A percentile compares a stretch with the other conserved stretches of the same genome.
These are phyloP conservation scores for Aspergillus baeticus DNA, from an alignment of 495 filamentous ascomycete genomes.

Conservation along the genomic window DNA sequence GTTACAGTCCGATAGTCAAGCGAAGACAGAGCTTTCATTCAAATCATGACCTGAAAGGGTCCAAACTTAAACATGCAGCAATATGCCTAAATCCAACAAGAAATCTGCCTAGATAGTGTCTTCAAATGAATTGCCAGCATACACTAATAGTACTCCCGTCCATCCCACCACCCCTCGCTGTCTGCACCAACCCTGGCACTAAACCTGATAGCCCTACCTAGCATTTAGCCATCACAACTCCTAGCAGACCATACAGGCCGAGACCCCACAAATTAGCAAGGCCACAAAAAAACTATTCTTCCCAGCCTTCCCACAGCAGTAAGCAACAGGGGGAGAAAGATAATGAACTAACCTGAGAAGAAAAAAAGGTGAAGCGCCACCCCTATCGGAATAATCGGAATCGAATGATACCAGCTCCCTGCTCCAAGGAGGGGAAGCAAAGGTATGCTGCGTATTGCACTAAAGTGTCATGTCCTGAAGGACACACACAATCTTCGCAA, in stretches of 20 bases:
- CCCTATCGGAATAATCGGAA: slow-evolving; percentile 97
- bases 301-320: slow-evolving; percentile 18
- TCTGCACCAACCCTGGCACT: neutral
- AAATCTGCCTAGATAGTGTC: too few species aligned
- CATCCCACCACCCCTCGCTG: too few species aligned
- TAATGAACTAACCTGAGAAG: slow-evolving; percentile 59
- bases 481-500: slow-evolving; percentile 87
- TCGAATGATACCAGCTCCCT: slow-evolving; percentile 80
- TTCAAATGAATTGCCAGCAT: too few species aligned
- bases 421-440: slow-evolving; percentile 31
- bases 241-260: slow-evolving; percentile 12
- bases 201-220: too few species aligned
- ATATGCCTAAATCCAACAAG: too few species aligned
- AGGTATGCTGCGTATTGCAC: slow-evolving; percentile 98
- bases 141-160: too few species aligned
- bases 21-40: neutral
- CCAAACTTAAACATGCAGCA: too few species aligned
- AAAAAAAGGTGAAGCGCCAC: slow-evolving; percentile 70
- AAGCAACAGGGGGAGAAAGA: slow-evolving; percentile 3
- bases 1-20: neutral
- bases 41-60: too few species aligned
- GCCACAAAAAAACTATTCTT: slow-evolving; percentile 32
- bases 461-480: slow-evolving; percentile 84
- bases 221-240: neutral
- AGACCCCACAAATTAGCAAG: slow-evolving; percentile 41